Evolutionary conservation across 2,329 filamentous ascomycete species (phyloP).

Genomic region (Aspergillus intermedius): DNA sequence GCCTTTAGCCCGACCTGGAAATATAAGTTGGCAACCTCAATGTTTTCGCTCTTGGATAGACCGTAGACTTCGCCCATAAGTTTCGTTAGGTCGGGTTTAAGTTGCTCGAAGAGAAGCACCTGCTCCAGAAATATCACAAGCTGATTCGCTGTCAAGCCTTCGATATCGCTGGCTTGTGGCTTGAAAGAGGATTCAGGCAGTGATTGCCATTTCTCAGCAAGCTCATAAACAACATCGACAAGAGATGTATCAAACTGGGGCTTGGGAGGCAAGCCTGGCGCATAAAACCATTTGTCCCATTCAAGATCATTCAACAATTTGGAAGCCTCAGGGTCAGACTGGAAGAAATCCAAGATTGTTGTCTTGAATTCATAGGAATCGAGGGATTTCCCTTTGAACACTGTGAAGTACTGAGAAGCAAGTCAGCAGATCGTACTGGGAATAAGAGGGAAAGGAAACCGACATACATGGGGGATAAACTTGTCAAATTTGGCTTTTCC

Average conservation of each 20-base stretch:
- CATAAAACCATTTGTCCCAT: conserved; percentile 86
- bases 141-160: conserved; percentile 75
- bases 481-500: conserved; percentile 83
- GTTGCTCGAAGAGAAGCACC: conserved; percentile 61
- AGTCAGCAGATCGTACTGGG: conserved; percentile 3
- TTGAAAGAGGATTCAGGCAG: conserved; percentile 43
- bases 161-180: conserved; percentile 63
- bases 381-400: conserved; percentile 76
- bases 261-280: conserved; percentile 82
- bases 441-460: not conserved
- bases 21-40: conserved; percentile 77
- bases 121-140: conserved; percentile 83
- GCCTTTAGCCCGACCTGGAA: conserved; percentile 72
- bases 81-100: conserved; percentile 61
- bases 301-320: conserved; percentile 66
- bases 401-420: conserved; percentile 63
- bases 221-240: conserved; percentile 74
- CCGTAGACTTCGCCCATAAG: conserved; percentile 69
- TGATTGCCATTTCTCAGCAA: conserved; percentile 75
- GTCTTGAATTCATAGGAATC: conserved; percentile 93
- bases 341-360: conserved; percentile 80
- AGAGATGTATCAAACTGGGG: conserved; percentile 84
- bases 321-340: conserved; percentile 54
- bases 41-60: conserved; percentile 69
- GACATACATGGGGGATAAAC: conserved; percentile 72